Base-by-base conservation (phyloP, 805 yeast species). In the Spathaspora passalidarum region DNA sequence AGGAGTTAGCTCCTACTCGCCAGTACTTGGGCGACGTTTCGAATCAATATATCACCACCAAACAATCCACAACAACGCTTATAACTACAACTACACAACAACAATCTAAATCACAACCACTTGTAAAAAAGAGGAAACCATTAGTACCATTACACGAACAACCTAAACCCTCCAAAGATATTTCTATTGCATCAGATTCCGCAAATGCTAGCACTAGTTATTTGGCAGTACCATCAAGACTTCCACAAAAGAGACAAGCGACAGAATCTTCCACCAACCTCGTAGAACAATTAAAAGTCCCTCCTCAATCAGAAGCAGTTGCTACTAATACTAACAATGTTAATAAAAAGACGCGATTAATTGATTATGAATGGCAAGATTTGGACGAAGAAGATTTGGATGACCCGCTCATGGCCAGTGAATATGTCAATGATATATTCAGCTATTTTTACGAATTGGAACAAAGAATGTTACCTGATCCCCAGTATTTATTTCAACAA, bases 371-470 rank as follows among this genome's bases (percentile, higher is more conserved):
- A 44, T 81, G 90, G 88, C 90, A 85, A 58, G 88, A 84, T 61
- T 68, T 85, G 49, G 94, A 86, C 57, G 79, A 75, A 23, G 86
- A 80, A 50, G 91, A 86, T 59, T 60, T 65, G 40, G 84, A 81
- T 52, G 92, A 86, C 60, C 88, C 77, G 44, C 54, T 88, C 50
- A 91, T 92, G 97, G 97, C 88, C 25, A 81, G 90, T 50, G 99
- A 92, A 69, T 92, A 91, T 64, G 96, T 87, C 45, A 79, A 72
- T 50, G 97, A 89, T 49, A 91, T 92, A 47, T 91, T 88, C 65
- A 84, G 80, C 23, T 89, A 87, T 64, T 69, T 91, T 56, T 82
- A 84, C 61, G 82, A 76, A 57, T 72, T 84, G 49, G 96, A 90
- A 68, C 65, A 75, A 38, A 76, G 79, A 57, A 88, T 92, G 40